These are phyloP conservation scores for Giardia muris DNA, from an alignment of 208 protist genomes.

Conservation along the genomic window DNA sequence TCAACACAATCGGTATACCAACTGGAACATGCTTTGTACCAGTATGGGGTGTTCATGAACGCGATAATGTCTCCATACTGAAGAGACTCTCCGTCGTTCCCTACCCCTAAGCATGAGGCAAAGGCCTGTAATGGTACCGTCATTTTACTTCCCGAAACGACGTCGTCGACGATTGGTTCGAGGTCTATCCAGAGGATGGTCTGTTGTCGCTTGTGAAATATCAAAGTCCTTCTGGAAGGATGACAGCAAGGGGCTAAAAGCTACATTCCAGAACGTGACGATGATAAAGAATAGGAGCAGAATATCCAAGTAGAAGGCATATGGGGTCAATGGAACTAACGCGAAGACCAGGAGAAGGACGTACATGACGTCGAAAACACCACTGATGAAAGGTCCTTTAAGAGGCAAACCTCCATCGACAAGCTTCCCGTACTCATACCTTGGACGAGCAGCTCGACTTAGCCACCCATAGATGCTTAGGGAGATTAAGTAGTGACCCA, in stretches of 20 bases:
- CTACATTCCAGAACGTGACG: neutral
- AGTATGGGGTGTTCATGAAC: neutral
- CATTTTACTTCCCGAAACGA: too few species aligned
- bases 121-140: neutral
- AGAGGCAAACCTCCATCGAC: neutral
- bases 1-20: neutral
- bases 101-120: neutral
- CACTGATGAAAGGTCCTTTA: neutral
- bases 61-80: neutral
- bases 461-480: neutral
- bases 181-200: too few species aligned
- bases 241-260: neutral
- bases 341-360: neutral
- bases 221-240: neutral
- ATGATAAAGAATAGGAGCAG: neutral
- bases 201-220: neutral
- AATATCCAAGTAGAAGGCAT: neutral
- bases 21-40: neutral
- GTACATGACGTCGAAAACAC: neutral
- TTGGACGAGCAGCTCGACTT: neutral
- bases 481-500: neutral
- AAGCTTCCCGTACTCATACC: neutral
- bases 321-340: neutral
- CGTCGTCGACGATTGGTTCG: too few species aligned
- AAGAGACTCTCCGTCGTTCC: neutral